These are phyloP conservation scores for Ilyonectria sp. DNA, from an alignment of 2,329 filamentous ascomycete species.

Conservation along the genomic window DNA sequence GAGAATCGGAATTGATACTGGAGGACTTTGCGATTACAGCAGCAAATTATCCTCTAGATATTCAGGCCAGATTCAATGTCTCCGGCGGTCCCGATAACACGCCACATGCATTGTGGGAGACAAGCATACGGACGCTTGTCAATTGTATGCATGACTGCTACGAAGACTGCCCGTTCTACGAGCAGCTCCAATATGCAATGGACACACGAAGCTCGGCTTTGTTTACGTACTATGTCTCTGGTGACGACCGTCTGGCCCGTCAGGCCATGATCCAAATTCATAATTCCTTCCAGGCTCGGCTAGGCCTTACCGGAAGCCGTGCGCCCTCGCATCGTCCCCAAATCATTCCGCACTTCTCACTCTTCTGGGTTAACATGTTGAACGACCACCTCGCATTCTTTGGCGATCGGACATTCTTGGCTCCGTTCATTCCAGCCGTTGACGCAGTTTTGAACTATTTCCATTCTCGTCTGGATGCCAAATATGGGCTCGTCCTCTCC, in stretches of 20 bases:
- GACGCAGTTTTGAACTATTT: constrained; percentile 53
- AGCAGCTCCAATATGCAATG: constrained; percentile 52
- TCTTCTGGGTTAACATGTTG: constrained; percentile 55
- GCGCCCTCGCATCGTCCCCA: constrained; percentile 52
- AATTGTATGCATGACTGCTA: constrained; percentile 51
- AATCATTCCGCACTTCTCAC: constrained; percentile 54
- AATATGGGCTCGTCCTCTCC: constrained; percentile 18
- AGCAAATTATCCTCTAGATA: constrained; percentile 15
- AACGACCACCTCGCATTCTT: constrained; percentile 54
- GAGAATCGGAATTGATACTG: neutral
- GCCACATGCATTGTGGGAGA: constrained; percentile 34
- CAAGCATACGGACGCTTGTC: constrained; percentile 35
- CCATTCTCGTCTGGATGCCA: constrained; percentile 6
- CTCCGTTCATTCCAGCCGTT: constrained; percentile 48
- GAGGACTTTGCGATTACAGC: neutral
- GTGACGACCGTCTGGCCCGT: constrained; percentile 50
- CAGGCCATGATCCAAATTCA: constrained; percentile 49
- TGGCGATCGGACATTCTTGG: constrained; percentile 47
- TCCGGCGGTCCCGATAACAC: neutral
- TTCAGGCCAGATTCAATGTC: neutral
- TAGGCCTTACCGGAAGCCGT: constrained; percentile 53
- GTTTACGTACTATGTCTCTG: constrained; percentile 50
- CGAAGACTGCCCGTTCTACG: constrained; percentile 54
- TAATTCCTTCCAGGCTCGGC: constrained; percentile 35
- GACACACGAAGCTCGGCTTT: constrained; percentile 50